Conservation (phyloP, 2,329 filamentous ascomycete genomes). For the Stachybotrys elegans region DNA sequence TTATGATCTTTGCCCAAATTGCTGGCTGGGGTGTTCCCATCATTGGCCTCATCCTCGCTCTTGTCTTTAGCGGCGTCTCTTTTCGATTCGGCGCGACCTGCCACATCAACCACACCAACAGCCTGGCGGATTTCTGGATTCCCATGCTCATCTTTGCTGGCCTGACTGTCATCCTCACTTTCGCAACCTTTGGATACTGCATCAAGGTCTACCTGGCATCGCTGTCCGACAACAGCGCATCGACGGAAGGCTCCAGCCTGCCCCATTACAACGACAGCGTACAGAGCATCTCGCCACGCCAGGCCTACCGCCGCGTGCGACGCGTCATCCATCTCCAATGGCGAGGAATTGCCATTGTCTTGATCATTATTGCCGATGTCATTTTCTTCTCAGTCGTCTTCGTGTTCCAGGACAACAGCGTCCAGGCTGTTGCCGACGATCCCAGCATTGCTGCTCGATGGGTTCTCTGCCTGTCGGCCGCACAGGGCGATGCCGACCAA, state of each 20-base stretch:
- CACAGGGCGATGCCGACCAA: conserved; percentile 51
- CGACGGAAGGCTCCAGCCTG: conserved; percentile 66
- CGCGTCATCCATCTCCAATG: conserved; percentile 89
- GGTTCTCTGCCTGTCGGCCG: conserved; percentile 63
- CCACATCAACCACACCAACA: conserved; percentile 88
- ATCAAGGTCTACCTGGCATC: conserved; percentile 91
- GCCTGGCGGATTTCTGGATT: conserved; percentile 83
- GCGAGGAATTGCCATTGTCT: conserved; percentile 84
- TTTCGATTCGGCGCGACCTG: conserved; percentile 90
- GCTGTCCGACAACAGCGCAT: conserved; percentile 65
- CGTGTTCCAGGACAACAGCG: conserved; percentile 75
- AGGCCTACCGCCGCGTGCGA: conserved; percentile 80
- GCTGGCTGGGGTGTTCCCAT: conserved; percentile 81
- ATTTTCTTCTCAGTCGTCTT: conserved; percentile 93
- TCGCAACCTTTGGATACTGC: conserved; percentile 85
- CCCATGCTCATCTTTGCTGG: conserved; percentile 76
- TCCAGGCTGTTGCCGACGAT: conserved; percentile 53
- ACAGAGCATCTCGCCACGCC: conserved; percentile 72
- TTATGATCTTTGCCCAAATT: conserved; percentile 80
- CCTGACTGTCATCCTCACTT: conserved; percentile 72
- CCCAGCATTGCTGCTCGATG: conserved; percentile 54
- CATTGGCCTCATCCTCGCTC: conserved; percentile 67
- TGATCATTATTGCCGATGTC: conserved; percentile 86
- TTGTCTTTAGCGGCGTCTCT: conserved; percentile 85
- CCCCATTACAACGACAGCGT: conserved; percentile 69